Base-by-base conservation (phyloP, 2,329 filamentous ascomycete genomes). In the Arthrobotrys sinensis region DNA sequence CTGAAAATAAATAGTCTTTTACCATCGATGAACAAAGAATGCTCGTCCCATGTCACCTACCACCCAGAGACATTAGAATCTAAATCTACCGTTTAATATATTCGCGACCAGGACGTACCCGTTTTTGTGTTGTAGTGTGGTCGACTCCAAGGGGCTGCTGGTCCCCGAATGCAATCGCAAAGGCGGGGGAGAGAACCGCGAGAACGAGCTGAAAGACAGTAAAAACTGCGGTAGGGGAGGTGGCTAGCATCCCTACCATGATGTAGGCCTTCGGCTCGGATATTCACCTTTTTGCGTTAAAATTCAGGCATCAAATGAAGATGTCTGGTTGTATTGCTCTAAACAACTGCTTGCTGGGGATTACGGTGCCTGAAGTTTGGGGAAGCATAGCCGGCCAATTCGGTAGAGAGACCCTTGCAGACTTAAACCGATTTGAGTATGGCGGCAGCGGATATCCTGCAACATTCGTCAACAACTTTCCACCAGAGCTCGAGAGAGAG, bases 1-100 rank as follows among this genome's bases (percentile, higher is more conserved):
- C 89, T 91, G 83, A 91, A 93, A 40, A 94, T 86, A 82, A 93
- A 89, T 46, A 92, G 85, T 6, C 91, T 87, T 82, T 93, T 88
- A 10, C 91, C 92, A 76, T 88, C 86, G 73, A 94, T 87, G 80
- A 91, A 91, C 1, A 94, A 85, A 0, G 91, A 92, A 80, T 92
- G 86, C 45, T 91, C 87, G 82, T 94, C 92, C 89, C 91, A 94
- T 55, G 90, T 92, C 21, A 92, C 88, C 85, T 85, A 53, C n/a
- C 60, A 40, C 12, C 43, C 19, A 28, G 55, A 38, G 4, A 32
- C 24, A 24, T 28, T 36, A 34, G 36, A 5, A 1, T 46, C 36
- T 24, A 46, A 5, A 10, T 28, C 14, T n/a, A 3, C 34, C 19
- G 1, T 16, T 43, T 46, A 46, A n/a, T 34, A 64, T 21, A 8